A percentile compares a stretch with the other conserved stretches of the same genome.
These are phyloP conservation scores for Aaosphaeria arxii DNA, from an alignment of 2,329 filamentous ascomycete genomes.

Conservation along the genomic window DNA sequence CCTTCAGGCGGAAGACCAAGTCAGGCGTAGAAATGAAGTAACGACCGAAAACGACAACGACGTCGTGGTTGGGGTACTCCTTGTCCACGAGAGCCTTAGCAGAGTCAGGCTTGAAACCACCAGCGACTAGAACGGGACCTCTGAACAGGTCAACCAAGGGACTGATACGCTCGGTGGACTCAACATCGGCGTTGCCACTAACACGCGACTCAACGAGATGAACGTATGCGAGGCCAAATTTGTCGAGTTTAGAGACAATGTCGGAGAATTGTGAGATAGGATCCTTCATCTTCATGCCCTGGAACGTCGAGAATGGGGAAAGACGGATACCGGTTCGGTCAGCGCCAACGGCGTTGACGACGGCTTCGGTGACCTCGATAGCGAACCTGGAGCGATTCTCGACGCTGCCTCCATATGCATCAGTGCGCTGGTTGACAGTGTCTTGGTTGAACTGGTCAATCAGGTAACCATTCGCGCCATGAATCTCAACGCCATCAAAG, in stretches of 20 bases:
- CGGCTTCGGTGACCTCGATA: conserved; percentile 51
- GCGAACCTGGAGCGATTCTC: conserved; percentile 51
- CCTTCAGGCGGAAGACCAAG: conserved; percentile 44
- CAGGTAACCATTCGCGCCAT: conserved; percentile 64
- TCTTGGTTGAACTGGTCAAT: conserved; percentile 64
- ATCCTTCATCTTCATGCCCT: conserved; percentile 62
- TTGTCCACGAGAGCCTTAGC: conserved; percentile 37
- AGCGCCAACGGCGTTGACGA: conserved; percentile 49
- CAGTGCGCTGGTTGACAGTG: conserved; percentile 50
- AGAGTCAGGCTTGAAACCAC: conserved; percentile 40
- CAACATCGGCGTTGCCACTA: conserved; percentile 39
- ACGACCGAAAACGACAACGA: conserved; percentile 48
- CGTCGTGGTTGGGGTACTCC: conserved; percentile 35
- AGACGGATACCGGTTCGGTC: conserved; percentile 58
- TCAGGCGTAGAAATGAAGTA: conserved; percentile 52
- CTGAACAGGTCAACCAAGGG: conserved; percentile 21
- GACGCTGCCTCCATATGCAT: conserved; percentile 47
- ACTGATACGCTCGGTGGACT: conserved; percentile 17
- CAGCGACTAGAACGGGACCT: conserved; percentile 39
- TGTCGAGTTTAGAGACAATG: conserved; percentile 48
- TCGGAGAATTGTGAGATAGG: conserved; percentile 61
- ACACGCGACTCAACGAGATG: conserved; percentile 57
- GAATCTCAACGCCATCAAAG: conserved; percentile 59
- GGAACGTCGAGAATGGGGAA: conserved; percentile 59
- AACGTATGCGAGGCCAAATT: conserved; percentile 48